Evolutionary conservation across 164 flowering plant genomes (phyloP).

Genomic region (Magnolia officinalis): DNA sequence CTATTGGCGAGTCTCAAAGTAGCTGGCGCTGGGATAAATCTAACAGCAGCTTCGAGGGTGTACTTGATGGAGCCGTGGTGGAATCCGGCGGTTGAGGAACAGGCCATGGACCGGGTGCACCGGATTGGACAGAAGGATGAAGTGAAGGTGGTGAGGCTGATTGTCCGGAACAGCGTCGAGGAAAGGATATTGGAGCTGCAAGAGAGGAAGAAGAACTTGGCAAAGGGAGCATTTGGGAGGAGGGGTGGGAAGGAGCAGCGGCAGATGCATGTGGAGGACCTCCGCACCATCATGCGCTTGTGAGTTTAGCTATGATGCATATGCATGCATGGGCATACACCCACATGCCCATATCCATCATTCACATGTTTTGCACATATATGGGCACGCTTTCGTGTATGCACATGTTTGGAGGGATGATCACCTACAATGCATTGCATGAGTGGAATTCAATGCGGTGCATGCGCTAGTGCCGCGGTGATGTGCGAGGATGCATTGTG

Average conservation of each 20-base stretch:
- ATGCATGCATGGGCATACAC: background rate
- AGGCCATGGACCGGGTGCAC: slow-evolving; percentile 94
- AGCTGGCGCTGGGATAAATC: slow-evolving; percentile 77
- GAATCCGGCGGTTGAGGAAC: slow-evolving; percentile 96
- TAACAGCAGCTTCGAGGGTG: slow-evolving; percentile 77
- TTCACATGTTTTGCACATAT: background rate
- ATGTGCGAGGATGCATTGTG: no score
- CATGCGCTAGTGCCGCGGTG: no score
- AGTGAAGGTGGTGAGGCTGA: slow-evolving; percentile 72
- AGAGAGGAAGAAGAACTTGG: slow-evolving; percentile 66
- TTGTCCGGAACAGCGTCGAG: slow-evolving; percentile 69
- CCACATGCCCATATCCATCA: background rate
- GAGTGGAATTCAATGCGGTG: no score
- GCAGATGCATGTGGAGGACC: slow-evolving; percentile 51
- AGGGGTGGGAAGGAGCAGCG: slow-evolving; percentile 36
- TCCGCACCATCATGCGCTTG: slow-evolving; percentile 56
- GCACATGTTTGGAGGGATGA: background rate
- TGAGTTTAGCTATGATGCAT: slow-evolving; percentile 18
- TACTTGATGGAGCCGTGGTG: slow-evolving; percentile 94
- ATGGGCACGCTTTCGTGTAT: background rate
- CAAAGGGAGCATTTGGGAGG: slow-evolving; percentile 58
- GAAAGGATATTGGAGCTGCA: slow-evolving; percentile 80
- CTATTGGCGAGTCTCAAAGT: slow-evolving; percentile 81
- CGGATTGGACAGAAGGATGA: slow-evolving; percentile 81
- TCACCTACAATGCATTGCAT: no score